These are phyloP conservation scores for Boletus subparvulus DNA, from an alignment of 768 basidiomycete genomes.

Conservation along the genomic window DNA sequence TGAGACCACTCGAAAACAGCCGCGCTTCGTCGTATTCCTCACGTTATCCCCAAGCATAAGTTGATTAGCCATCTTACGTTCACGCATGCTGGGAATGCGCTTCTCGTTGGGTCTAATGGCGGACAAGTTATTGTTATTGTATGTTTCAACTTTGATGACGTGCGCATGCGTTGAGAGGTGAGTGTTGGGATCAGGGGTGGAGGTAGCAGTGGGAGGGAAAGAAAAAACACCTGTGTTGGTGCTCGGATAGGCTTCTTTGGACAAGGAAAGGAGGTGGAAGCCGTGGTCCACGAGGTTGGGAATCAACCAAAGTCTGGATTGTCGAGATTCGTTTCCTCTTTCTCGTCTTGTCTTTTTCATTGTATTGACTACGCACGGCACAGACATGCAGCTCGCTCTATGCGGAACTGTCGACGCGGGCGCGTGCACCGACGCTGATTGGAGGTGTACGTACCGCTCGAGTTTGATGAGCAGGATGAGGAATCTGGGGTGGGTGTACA, in stretches of 20 bases:
- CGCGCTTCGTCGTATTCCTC: conserved; percentile 23
- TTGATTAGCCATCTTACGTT: conserved; percentile 49
- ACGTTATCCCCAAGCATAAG: conserved; percentile 37
- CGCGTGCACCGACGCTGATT: conserved; percentile 34
- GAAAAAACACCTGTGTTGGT: neutral
- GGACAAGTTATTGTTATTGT: conserved; percentile 49
- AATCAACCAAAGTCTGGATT: neutral
- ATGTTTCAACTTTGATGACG: conserved; percentile 44
- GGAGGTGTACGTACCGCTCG: conserved; percentile 27
- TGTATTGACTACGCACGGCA: neutral
- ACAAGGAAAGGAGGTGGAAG: neutral
- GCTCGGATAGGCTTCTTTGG: neutral
- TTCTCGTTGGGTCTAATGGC: conserved; percentile 51
- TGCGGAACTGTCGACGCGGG: neutral
- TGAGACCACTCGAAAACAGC: conserved; percentile 31
- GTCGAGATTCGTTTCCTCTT: neutral
- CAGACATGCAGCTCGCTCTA: neutral
- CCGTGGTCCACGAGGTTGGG: neutral
- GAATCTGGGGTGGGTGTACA: conserved; percentile 41
- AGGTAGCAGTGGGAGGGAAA: neutral
- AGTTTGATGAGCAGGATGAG: conserved; percentile 71
- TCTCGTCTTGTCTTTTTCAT: neutral
- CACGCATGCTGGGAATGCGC: conserved; percentile 48
- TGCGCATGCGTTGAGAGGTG: conserved; percentile 16
- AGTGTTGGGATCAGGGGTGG: neutral